Base-by-base conservation (phyloP, 2,329 filamentous ascomycete genomes). In the Fusarium haematococcum region DNA sequence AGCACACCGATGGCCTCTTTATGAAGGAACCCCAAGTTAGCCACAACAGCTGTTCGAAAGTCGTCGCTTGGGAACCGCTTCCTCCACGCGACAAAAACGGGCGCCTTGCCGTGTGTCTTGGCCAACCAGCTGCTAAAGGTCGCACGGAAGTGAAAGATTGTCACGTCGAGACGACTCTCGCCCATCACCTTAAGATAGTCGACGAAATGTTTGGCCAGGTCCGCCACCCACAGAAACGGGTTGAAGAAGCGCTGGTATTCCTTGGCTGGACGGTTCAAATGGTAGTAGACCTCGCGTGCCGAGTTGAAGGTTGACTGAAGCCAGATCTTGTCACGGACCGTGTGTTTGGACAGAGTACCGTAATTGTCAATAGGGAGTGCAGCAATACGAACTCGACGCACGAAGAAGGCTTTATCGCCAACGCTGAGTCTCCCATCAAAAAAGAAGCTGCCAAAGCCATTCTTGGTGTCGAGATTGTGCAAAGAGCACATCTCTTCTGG, bases 141-240 rank as follows among this genome's bases (percentile, higher is more conserved):
- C 0, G 67, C 66, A 10, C 85, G 83, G 71, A 97, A 95, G 61
- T 90, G 82, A 4, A 83, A 64, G 0, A 95, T 83, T 0, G 82
- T 81, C 2, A 93, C 86, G 2, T 77, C 78, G 0, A 74, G 76
- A 0, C 75, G 58, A 14, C 72, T 70, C 10, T 80, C 73, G 4
- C 80, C 74, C 67, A 84, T 81, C 11, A 79, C 59, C 4, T 82
- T 80, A 57, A 93, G 84, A 73, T 88, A 97, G 70, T 95, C 92
- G 1, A 95, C 86, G 27, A 93, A 87, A 75, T 95, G 91, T 78
- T 95, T 96, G 0, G 89, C 86, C 1, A 97, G 83, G 62, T 92
- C 87, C 0, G 90, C 92, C 1, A 95, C 81, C 93, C 93, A 97
- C 0, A 91, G 68, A 70, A 95, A 96, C 0, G 89, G 86, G 0